A percentile compares a stretch with the other conserved stretches of the same genome.
Conservation (phyloP, 1,284 basidiomycete species). For the Quambalaria eucalypti region DNA sequence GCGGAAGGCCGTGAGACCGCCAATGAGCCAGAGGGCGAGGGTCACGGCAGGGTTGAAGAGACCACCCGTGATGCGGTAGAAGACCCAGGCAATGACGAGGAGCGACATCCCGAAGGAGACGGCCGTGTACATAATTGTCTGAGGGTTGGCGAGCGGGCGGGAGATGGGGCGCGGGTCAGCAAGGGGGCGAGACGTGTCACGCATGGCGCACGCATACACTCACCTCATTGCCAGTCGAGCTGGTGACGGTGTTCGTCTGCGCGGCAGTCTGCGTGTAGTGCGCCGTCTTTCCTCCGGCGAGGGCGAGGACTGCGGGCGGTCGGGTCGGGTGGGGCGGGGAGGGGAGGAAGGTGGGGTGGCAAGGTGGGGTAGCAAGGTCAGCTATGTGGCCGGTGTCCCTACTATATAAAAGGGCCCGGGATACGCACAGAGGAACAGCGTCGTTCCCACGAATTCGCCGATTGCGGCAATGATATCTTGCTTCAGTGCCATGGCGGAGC, state of each 20-base stretch:
- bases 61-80: slow-evolving; percentile 64
- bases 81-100: slow-evolving; percentile 54
- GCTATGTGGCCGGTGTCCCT: too few species aligned
- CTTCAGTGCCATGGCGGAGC: slow-evolving; percentile 1
- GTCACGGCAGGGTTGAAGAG: slow-evolving; percentile 51
- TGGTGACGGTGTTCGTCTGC: slow-evolving; percentile 1
- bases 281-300: slow-evolving; percentile 9
- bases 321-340: neutral
- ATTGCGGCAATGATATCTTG: slow-evolving; percentile 8
- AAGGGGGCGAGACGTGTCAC: too few species aligned
- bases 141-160: too few species aligned
- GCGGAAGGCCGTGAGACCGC: slow-evolving; percentile 48
- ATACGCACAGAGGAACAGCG: slow-evolving; percentile 8
- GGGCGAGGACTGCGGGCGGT: neutral
- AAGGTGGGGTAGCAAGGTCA: too few species aligned
- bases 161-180: neutral
- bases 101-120: slow-evolving; percentile 28
- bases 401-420: too few species aligned
- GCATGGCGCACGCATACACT: too few species aligned
- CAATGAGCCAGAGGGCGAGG: slow-evolving; percentile 49
- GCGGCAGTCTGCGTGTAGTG: neutral
- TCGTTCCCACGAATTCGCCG: slow-evolving; percentile 11
- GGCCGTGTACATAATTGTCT: slow-evolving; percentile 30
- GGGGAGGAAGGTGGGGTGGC: neutral
- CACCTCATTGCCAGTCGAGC: slow-evolving; percentile 1